Evolutionary conservation across 768 basidiomycete species (phyloP), one percentile per base, ranked within the genome.

Genomic region (Phlebiopsis gigantea): DNA sequence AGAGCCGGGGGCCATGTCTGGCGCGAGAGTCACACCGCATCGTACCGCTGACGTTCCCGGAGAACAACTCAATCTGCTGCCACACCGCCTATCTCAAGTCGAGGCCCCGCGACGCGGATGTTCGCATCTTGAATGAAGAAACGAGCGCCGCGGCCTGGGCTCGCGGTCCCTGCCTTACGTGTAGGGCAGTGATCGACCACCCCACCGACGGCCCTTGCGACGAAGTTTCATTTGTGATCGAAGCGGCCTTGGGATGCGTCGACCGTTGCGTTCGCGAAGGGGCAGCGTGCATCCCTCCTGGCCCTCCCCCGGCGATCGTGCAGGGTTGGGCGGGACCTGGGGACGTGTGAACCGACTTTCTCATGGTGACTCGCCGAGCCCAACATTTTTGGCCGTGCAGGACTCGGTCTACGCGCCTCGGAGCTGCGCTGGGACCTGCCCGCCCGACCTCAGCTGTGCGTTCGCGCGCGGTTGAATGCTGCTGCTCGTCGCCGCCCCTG

Each of bases 61-160:
- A 21, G 50, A 34, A 51, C 2, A 39, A 51, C 10, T 10, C 19
- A 39, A 51, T 41, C 50, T n/a, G n/a, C 24, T 21, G 50, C 50
- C 5, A 51, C 39, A 51, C 24, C 50, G 50, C 31, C 31, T 31
- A 50, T 50, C 29, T 22, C 17, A 21, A n/a, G 48, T 15, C 48
- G 4, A 50, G 29, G 17, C 28, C 29, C 8, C 17, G 19, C 22
- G 9, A 48, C 44, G 21, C 24, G 24, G n/a, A n/a, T n/a, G n/a
- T n/a, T n/a, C 34, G 15, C 17, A 51, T 30, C 50, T 22, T 51
- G 17, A 55, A 55, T 19, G 53, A 19, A 46, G 8, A 5, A 8
- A 22, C 14, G 19, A 46, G 21, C 54, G 54, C 54, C 54, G 31
- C 8, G 8, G 54, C n/a, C 54, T 55, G 54, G 54, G 54, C 54